phyloP scores from a whole-genome alignment of 139 green algal genomes.

The Picochlorum sp. region DNA sequence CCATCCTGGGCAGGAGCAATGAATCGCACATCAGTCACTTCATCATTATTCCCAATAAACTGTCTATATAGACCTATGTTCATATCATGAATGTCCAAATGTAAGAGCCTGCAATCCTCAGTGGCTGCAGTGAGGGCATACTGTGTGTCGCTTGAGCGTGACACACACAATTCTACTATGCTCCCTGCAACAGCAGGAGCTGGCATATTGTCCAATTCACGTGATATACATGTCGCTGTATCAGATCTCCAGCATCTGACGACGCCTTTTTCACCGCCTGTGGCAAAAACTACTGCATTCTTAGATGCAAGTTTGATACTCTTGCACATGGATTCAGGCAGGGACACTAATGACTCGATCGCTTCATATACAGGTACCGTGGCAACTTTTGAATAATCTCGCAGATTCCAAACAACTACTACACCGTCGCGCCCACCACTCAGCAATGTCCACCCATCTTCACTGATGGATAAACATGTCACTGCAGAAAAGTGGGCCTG shows the following conservation, averaged over 20 bases:
- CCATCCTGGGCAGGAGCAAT: conserved; percentile 23
- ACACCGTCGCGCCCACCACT: conserved; percentile 55
- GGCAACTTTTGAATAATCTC: conserved; percentile 40
- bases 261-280: conserved; percentile 65
- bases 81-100: not conserved
- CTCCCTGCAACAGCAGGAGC: conserved; percentile 26
- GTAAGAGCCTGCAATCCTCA: conserved; percentile 69
- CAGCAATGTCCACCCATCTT: conserved; percentile 62
- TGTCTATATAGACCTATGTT: conserved; percentile 43
- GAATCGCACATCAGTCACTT: conserved; percentile 84
- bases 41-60: conserved; percentile 86
- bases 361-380: conserved; percentile 81
- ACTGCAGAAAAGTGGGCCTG: conserved; percentile 79
- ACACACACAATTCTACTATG: conserved; percentile 44
- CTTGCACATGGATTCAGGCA: conserved; percentile 9
- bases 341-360: conserved; percentile 52
- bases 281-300: conserved; percentile 54
- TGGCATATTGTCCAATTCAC: not conserved
- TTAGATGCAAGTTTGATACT: not conserved
- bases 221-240: conserved; percentile 45
- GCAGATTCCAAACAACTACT: conserved; percentile 71
- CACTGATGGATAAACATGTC: conserved; percentile 59
- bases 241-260: conserved; percentile 65
- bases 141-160: conserved; percentile 23
- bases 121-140: conserved; percentile 51